These are phyloP conservation scores for Pneumocystis murina DNA, from an alignment of 1,139 yeast species.

Conservation along the genomic window DNA sequence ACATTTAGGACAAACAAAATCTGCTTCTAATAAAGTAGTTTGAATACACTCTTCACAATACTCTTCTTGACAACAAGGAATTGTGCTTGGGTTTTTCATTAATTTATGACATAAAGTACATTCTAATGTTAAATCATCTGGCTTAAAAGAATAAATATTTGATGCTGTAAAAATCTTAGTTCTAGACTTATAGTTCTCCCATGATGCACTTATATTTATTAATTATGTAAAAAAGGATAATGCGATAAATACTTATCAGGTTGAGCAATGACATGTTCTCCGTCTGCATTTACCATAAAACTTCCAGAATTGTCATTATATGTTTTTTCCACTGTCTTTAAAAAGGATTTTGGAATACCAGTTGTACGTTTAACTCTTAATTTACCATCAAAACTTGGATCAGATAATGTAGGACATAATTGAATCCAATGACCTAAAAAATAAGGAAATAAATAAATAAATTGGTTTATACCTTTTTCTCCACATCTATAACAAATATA, in stretches of 20 bases:
- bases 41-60: constrained; percentile 55
- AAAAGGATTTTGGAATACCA: constrained; percentile 89
- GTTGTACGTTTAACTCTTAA: constrained; percentile 72
- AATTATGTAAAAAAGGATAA: not conserved
- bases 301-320: constrained; percentile 32
- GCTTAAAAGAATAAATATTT: constrained; percentile 33
- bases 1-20: constrained; percentile 85
- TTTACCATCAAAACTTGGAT: constrained; percentile 87
- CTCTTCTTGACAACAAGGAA: constrained; percentile 61
- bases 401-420: constrained; percentile 86
- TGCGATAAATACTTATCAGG: constrained; percentile 44
- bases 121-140: constrained; percentile 45
- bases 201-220: constrained; percentile 37
- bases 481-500: constrained; percentile 95
- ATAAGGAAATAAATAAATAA: not conserved
- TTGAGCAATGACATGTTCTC: constrained; percentile 84
- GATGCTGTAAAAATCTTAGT: constrained; percentile 29
- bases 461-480: constrained; percentile 39
- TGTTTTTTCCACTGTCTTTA: constrained; percentile 65
- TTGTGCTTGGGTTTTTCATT: constrained; percentile 60
- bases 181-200: constrained; percentile 56
- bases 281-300: constrained; percentile 84
- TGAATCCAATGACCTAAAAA: constrained; percentile 67
- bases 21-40: constrained; percentile 58
- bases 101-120: constrained; percentile 48